Conservation (phyloP, 768 basidiomycete genomes). For the Asterophora lycoperdoides region DNA sequence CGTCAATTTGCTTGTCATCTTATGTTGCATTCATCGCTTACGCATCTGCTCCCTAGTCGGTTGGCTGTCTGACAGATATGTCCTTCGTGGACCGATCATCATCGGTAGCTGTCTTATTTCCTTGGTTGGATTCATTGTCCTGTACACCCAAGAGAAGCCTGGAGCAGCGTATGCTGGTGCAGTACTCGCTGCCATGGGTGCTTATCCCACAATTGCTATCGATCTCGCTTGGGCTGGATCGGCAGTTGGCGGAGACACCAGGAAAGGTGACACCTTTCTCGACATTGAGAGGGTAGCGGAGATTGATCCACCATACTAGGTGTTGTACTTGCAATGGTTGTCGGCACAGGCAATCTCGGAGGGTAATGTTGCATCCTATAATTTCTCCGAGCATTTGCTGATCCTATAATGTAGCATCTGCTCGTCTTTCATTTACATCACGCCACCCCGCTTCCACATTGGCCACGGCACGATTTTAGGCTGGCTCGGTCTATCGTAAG, state of each 20-base stretch:
- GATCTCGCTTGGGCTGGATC: conserved; percentile 51
- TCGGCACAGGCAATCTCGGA: conserved; percentile 53
- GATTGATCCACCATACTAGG: conserved; percentile 9
- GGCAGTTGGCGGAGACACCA: conserved; percentile 53
- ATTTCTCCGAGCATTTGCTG: not conserved
- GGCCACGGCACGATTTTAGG: conserved; percentile 33
- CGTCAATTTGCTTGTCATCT: not conserved
- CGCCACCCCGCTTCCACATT: conserved; percentile 32
- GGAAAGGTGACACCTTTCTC: conserved; percentile 31
- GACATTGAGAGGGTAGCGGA: not conserved
- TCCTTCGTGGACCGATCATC: conserved; percentile 46
- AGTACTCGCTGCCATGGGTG: conserved; percentile 47
- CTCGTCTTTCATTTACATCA: conserved; percentile 37
- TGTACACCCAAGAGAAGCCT: conserved; percentile 33
- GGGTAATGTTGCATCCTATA: conserved; percentile 21
- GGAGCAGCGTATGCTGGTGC: conserved; percentile 44
- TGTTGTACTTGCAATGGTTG: conserved; percentile 48
- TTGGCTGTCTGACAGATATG: conserved; percentile 36
- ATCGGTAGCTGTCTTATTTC: conserved; percentile 38
- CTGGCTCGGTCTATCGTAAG: conserved; percentile 32
- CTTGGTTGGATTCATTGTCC: conserved; percentile 47
- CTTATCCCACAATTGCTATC: conserved; percentile 47
- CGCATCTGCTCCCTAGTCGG: conserved; percentile 24
- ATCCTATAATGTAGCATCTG: conserved; percentile 30
- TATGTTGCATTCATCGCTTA: not conserved